Evolutionary conservation across 257 asterid genomes (phyloP), one percentile per base, ranked within the genome.

Genomic region (Echium plantagineum): DNA sequence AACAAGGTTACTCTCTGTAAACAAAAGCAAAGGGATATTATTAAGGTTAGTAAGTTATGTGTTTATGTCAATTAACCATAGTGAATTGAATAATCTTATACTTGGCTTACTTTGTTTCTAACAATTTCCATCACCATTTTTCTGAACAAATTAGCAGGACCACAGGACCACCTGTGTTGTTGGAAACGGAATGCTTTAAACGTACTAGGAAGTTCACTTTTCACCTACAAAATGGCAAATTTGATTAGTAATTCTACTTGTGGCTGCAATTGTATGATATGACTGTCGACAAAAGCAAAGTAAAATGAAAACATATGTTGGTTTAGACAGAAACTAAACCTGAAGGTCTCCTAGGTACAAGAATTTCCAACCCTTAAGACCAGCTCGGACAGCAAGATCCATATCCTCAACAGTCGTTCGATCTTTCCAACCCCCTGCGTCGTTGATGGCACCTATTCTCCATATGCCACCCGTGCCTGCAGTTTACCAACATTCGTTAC

Each of bases 381-480:
- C 76, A 16, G 89, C 89, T 59, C 89, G 76, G 38, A 84, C 71
- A 0, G 85, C 86, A 55, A 84, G 72, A 66, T 84, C 93, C 94
- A 84, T 81, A 62, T 82, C 89, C 64, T 84, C 87, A 19, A 82
- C 87, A 0, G 84, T 81, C 15, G 91, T 84, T 52, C 85, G 66
- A 58, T 85, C 89, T 65, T 85, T 78, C 87, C 87, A 82, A 28
- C 87, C 86, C 20, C 94, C 83, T 28, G 94, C 85, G 53, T 82
- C 89, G 30, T 75, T 63, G 15, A 82, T 61, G 4, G 89, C 89
- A n/a, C 63, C 52, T 38, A 81, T 67, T 64, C 88, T 69, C 90
- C 90, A 83, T n/a, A 81, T 80, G 2, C 85, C 91, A 32, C 82
- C 91, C 20, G 83, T 81, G 47, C 91, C 91, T 83, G 24, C 57